phyloP scores from a whole-genome alignment of 2,329 filamentous ascomycete genomes.

The Fusarium sarcochroum region DNA sequence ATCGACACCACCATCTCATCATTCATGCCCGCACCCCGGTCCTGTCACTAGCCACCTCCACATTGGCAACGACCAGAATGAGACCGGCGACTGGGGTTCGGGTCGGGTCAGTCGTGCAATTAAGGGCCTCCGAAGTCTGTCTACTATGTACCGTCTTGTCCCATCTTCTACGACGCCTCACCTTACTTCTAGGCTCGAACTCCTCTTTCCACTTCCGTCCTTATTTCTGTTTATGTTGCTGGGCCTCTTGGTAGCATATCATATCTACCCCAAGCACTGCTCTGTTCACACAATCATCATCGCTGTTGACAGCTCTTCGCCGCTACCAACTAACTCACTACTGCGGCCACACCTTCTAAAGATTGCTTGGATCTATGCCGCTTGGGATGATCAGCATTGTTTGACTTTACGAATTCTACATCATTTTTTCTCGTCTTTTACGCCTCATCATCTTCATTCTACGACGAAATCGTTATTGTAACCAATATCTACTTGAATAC shows the following conservation, averaged over 20 bases:
- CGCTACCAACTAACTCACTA: slow-evolving; percentile 13
- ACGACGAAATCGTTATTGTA: neutral
- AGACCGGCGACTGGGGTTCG: slow-evolving; percentile 48
- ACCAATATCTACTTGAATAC: neutral
- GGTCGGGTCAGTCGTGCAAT: slow-evolving; percentile 51
- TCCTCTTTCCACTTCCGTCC: slow-evolving; percentile 44
- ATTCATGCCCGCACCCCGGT: slow-evolving; percentile 48
- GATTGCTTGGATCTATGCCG: slow-evolving; percentile 22
- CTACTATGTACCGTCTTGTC: slow-evolving; percentile 42
- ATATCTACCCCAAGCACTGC: slow-evolving; percentile 14
- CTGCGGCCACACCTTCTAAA: slow-evolving; percentile 23
- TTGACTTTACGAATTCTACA: slow-evolving; percentile 9
- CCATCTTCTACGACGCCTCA: slow-evolving; percentile 43
- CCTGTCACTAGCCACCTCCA: slow-evolving; percentile 52
- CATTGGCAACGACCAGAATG: slow-evolving; percentile 50
- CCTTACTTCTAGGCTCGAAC: slow-evolving; percentile 47
- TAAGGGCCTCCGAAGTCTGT: slow-evolving; percentile 45
- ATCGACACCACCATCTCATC: slow-evolving; percentile 51
- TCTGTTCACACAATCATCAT: slow-evolving; percentile 23
- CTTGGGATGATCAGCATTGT: slow-evolving; percentile 22
- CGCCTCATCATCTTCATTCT: slow-evolving; percentile 5
- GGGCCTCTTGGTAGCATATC: slow-evolving; percentile 33
- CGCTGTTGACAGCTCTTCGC: slow-evolving; percentile 24
- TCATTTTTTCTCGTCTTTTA: slow-evolving; percentile 7
- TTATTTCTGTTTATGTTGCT: slow-evolving; percentile 35